A percentile compares a stretch with the other conserved stretches of the same genome.
Conservation (phyloP, 2,329 filamentous ascomycete genomes). For the Aspergillus fructus region DNA sequence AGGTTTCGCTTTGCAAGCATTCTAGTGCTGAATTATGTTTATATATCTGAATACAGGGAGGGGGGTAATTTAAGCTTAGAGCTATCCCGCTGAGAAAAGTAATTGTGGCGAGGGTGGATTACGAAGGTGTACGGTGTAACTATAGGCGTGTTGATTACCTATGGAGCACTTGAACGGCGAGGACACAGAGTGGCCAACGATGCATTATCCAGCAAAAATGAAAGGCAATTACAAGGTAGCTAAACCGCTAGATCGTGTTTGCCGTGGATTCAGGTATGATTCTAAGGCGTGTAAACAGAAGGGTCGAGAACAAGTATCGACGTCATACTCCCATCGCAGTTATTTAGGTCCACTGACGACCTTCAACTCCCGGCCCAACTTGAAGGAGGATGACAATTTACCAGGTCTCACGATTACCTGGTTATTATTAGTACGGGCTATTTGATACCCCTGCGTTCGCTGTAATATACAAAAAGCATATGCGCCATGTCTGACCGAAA, state of each 20-base stretch:
- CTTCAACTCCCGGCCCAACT: not conserved
- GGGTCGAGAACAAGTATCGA: not conserved
- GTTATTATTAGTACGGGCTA: not conserved
- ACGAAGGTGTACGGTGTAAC: too few relatives aligned
- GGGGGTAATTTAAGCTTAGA: too few relatives aligned
- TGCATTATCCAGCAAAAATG: too few relatives aligned
- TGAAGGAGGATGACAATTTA: not conserved
- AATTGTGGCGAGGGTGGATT: too few relatives aligned
- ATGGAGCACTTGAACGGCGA: too few relatives aligned
- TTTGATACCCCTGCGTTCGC: not conserved
- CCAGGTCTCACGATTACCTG: not conserved
- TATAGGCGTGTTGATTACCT: too few relatives aligned
- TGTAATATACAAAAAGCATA: not conserved
- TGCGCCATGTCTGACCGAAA: conserved; percentile 50
- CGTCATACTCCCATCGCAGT: conserved; percentile 1
- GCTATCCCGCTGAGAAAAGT: too few relatives aligned
- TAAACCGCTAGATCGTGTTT: not conserved
- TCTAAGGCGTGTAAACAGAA: not conserved
- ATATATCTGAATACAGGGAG: too few relatives aligned
- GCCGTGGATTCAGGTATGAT: not conserved
- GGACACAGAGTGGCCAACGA: too few relatives aligned
- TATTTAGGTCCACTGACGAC: not conserved
- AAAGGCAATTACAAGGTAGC: too few relatives aligned
- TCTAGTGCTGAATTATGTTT: too few relatives aligned
- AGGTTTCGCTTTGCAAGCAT: too few relatives aligned